A percentile compares a stretch with the other conserved stretches of the same genome.
Conservation (phyloP, 2,329 filamentous ascomycete species). For the Aspergillus melleus region DNA sequence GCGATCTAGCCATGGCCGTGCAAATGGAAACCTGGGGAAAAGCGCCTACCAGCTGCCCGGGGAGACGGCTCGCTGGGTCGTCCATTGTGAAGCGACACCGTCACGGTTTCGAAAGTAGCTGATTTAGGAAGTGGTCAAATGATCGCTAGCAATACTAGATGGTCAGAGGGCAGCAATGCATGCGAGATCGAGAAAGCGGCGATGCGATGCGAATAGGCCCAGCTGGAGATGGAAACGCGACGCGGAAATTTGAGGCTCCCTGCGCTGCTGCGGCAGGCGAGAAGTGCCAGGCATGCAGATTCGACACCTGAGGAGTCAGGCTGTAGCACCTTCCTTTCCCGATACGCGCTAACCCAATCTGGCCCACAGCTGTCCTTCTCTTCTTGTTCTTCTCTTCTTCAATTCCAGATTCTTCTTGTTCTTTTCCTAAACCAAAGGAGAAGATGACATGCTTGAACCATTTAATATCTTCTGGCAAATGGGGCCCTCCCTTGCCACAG, state of each 20-base stretch:
- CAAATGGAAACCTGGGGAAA: conserved; percentile 5
- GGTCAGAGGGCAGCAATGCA: conserved; percentile 10
- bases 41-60: conserved; percentile 45
- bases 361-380: background rate
- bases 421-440: too few species aligned
- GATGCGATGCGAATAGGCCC: conserved; percentile 1
- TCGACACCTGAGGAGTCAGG: conserved; percentile 24
- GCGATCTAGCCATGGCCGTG: conserved; percentile 3
- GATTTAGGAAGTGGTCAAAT: conserved; percentile 14
- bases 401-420: too few species aligned
- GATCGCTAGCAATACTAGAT: background rate
- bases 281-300: conserved; percentile 13
- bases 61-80: conserved; percentile 48
- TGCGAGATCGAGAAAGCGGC: conserved; percentile 9
- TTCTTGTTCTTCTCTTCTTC: too few species aligned
- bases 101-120: conserved; percentile 12
- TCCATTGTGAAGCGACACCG: conserved; percentile 39
- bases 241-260: conserved; percentile 38
- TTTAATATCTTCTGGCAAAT: too few species aligned
- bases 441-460: too few species aligned
- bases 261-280: conserved; percentile 15
- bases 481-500: too few species aligned
- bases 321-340: background rate
- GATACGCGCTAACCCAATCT: background rate
- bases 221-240: conserved; percentile 27